A percentile compares a stretch with the other conserved stretches of the same genome.
These are phyloP conservation scores for Annona cherimola DNA, from an alignment of 164 flowering plant genomes.

Conservation along the genomic window DNA sequence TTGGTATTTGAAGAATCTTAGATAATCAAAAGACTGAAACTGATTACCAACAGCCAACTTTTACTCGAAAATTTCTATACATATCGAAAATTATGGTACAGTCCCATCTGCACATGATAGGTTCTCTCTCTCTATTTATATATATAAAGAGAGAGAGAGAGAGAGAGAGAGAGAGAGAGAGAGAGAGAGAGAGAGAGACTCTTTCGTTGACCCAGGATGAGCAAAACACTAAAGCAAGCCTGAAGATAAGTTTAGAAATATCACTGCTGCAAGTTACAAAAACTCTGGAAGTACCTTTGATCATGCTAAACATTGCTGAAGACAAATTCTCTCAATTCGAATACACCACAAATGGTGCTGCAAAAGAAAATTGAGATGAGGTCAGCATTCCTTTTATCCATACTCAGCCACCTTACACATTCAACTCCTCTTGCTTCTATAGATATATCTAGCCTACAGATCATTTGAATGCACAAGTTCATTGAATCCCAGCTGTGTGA, in stretches of 20 bases:
- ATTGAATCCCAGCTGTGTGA: background rate
- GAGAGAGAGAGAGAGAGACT: background rate
- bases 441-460: background rate
- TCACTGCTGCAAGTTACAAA: background rate
- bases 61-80: no score
- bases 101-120: no score
- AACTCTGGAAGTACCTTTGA: conserved; percentile 1
- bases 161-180: no score
- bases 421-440: conserved; percentile 1
- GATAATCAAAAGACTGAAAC: no score
- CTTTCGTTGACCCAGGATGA: background rate
- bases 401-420: background rate
- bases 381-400: background rate
- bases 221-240: background rate
- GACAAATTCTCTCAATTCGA: conserved; percentile 4
- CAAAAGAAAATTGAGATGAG: background rate
- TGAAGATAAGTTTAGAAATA: background rate
- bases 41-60: no score
- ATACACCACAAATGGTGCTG: conserved; percentile 10
- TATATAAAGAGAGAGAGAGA: no score
- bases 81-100: no score
- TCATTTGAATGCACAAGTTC: background rate
- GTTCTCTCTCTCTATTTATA: no score
- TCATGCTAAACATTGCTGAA: background rate
- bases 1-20: no score